Conservation (phyloP, 164 flowering plant species). For the Vitis cinerea region DNA sequence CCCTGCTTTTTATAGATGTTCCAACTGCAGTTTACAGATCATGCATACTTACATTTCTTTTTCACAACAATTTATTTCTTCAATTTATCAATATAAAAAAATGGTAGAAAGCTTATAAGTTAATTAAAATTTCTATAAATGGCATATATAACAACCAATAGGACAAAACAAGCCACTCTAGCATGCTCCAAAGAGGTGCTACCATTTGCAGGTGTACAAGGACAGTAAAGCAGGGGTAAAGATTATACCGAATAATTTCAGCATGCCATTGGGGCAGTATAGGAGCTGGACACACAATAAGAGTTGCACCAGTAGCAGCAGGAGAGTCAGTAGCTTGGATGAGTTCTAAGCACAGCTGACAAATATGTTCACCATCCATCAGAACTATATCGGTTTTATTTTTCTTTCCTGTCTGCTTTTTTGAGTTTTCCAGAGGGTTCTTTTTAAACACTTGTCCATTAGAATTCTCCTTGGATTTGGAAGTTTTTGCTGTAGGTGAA, state of each 20-base stretch:
- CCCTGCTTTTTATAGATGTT: too few species aligned
- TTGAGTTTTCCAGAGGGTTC: too few species aligned
- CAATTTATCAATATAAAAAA: too few species aligned
- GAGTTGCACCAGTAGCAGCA: slow-evolving; percentile 76
- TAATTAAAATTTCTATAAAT: too few species aligned
- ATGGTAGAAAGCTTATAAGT: too few species aligned
- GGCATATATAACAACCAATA: neutral
- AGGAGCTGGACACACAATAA: slow-evolving; percentile 90
- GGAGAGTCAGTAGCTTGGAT: slow-evolving; percentile 70
- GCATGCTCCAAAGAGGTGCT: neutral
- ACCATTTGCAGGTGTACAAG: neutral
- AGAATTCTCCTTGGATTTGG: slow-evolving; percentile 17
- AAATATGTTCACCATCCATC: slow-evolving; percentile 58
- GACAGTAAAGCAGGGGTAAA: slow-evolving; percentile 1
- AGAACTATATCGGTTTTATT: slow-evolving; percentile 30
- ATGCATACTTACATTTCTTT: neutral
- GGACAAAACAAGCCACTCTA: neutral
- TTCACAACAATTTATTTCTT: too few species aligned
- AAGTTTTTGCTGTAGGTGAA: slow-evolving; percentile 41
- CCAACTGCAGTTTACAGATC: neutral
- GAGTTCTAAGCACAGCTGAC: slow-evolving; percentile 67
- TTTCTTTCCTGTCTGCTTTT: slow-evolving; percentile 29
- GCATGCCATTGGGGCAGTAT: slow-evolving; percentile 89
- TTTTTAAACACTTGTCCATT: slow-evolving; percentile 11
- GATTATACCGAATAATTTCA: slow-evolving; percentile 76